Conservation (phyloP, 352 stramenopile genomes). For the Phytophthora boehmeriae region DNA sequence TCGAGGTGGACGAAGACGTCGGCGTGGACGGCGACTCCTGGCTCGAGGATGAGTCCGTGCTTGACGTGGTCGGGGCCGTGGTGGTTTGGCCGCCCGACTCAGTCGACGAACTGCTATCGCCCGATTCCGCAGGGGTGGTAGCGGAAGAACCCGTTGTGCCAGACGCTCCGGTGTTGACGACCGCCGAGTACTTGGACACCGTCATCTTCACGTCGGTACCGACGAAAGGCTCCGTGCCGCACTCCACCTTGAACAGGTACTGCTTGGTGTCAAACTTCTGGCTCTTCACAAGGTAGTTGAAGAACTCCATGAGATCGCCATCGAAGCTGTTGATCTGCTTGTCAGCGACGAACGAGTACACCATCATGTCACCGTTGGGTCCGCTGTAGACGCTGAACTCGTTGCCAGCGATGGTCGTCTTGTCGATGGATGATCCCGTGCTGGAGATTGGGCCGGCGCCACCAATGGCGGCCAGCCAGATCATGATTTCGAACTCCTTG, state of each 20-base stretch:
- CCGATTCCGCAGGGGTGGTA: constrained; percentile 8
- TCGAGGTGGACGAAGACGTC: no score
- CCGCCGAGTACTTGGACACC: constrained; percentile 40
- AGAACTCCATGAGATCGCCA: constrained; percentile 42
- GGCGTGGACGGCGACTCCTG: neutral
- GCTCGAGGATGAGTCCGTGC: neutral
- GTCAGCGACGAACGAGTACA: constrained; percentile 51
- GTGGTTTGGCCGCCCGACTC: constrained; percentile 10
- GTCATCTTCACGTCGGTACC: constrained; percentile 32
- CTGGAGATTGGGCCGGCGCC: constrained; percentile 42
- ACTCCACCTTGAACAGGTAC: constrained; percentile 48
- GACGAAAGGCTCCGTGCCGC: constrained; percentile 43
- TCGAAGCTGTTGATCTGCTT: constrained; percentile 32
- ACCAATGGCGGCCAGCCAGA: constrained; percentile 44
- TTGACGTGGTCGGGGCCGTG: constrained; percentile 10
- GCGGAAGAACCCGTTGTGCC: constrained; percentile 8
- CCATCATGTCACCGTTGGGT: constrained; percentile 40
- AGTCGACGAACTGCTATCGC: constrained; percentile 16
- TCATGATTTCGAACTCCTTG: constrained; percentile 57
- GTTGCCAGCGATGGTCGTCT: constrained; percentile 29
- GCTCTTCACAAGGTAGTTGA: constrained; percentile 38
- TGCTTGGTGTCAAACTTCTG: constrained; percentile 38
- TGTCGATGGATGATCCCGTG: constrained; percentile 38
- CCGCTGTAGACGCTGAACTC: constrained; percentile 41
- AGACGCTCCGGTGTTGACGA: constrained; percentile 22